Base-by-base conservation (phyloP, 805 yeast genomes). In the Komagataella mondaviorum region DNA sequence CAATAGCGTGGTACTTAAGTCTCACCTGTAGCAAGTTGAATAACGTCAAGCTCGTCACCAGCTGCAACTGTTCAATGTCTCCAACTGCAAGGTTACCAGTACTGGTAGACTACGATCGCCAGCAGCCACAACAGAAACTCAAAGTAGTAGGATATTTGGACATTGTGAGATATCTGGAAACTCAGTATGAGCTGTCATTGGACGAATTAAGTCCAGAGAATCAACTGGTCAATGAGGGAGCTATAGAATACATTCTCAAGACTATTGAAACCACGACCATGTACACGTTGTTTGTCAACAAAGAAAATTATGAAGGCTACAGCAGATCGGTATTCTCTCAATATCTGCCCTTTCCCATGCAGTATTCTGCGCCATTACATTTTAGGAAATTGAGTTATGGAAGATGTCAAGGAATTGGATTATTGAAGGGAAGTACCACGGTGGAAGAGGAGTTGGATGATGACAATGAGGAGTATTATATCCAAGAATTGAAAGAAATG, bases 331-430 rank as follows among this genome's bases (percentile, higher is more conserved):
- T 75, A 16, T 82, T 82, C 60, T 67, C 71, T 47, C 57, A 67
- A 3, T 72, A 77, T 52, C 63, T 83, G 17, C 83, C 86, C 6
- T 85, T 84, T 66, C 91, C 90, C 7, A 73, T 83, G 76, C 86
- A 83, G 75, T 84, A 83, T 60, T 77, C 77, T 54, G 79, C 83
- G 20, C 89, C 90, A 1, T 55, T 78, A 44, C 67, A 65, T 46
- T 69, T 71, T 52, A 71, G 71, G 56, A 48, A 59, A 0, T 50
- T 52, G 4, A 73, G 73, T 1, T 49, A 60, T 39, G 55, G 57
- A 36, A 54, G 59, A 3, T 70, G 74, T 55, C 52, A 57, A 12
- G 54, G 57, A 10, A 53, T 60, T 16, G 75, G 75, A 0, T 55
- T 71, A 22, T 58, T 63, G 0, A 59, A 55, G 5, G 71, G 65